A percentile compares a stretch with the other conserved stretches of the same genome.
These are phyloP conservation scores for Cydonia oblonga DNA, from an alignment of 331 rosid genomes.

Conservation along the genomic window DNA sequence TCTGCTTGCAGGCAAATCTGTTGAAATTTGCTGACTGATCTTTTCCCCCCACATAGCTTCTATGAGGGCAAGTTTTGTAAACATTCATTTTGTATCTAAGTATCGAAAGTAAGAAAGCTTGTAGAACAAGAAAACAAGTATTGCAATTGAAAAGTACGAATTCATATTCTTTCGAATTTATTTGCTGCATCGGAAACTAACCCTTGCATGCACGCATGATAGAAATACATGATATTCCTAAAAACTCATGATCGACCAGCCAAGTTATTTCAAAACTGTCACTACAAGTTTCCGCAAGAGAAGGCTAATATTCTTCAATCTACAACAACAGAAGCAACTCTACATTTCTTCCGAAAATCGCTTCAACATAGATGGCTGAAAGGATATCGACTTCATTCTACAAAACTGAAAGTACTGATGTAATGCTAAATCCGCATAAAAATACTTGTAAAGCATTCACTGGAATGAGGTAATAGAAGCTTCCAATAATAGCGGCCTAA, in stretches of 20 bases:
- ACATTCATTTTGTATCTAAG: too few relatives aligned
- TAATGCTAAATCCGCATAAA: constrained; percentile 21
- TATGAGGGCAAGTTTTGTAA: too few relatives aligned
- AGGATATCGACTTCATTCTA: constrained; percentile 21
- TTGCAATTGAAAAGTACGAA: neutral
- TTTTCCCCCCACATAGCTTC: neutral
- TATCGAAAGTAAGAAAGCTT: too few relatives aligned
- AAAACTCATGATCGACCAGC: neutral
- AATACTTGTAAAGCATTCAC: constrained; percentile 12
- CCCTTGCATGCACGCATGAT: neutral
- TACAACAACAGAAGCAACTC: constrained; percentile 22
- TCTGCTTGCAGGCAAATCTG: constrained; percentile 71
- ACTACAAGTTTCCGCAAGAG: neutral
- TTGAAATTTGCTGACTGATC: constrained; percentile 55
- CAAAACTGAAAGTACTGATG: constrained; percentile 31
- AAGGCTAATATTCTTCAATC: constrained; percentile 21
- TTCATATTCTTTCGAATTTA: neutral
- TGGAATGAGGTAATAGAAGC: constrained; percentile 6
- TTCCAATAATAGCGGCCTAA: constrained; percentile 17
- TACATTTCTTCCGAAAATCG: constrained; percentile 14
- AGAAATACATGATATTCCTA: constrained; percentile 1
- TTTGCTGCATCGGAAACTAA: neutral
- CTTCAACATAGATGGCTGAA: constrained; percentile 13
- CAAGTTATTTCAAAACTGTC: constrained; percentile 42
- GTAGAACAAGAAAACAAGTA: neutral